Conservation (phyloP, 805 yeast genomes). For the Yarrowia yakushimensis region DNA sequence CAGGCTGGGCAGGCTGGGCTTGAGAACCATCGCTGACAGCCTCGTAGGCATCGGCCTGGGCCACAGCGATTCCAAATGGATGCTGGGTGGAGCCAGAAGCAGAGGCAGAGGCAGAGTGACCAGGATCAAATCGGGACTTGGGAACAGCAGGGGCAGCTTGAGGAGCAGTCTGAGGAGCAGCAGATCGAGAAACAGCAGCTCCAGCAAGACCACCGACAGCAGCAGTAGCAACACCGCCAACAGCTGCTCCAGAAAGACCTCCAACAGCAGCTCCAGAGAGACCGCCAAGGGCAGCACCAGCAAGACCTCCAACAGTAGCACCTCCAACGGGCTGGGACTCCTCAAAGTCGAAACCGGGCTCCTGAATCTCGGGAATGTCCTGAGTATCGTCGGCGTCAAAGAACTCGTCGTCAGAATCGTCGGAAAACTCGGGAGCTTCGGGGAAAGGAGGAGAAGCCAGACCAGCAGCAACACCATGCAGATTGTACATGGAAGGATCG, state of each 20-base stretch:
- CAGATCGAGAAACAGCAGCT: conserved; percentile 5
- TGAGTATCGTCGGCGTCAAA: conserved; percentile 37
- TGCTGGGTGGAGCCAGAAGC: background rate
- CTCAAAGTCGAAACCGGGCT: conserved; percentile 12
- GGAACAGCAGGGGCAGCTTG: background rate
- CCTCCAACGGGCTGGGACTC: background rate
- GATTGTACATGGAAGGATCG: conserved; percentile 7
- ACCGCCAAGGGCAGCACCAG: background rate
- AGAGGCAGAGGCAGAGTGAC: background rate
- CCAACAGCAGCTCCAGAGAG: background rate
- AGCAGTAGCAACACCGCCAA: too few species aligned
- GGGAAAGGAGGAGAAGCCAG: conserved; percentile 37
- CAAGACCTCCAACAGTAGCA: background rate
- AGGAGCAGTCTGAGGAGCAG: background rate
- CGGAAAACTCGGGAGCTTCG: conserved; percentile 32
- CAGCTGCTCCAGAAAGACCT: background rate
- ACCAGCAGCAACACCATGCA: background rate
- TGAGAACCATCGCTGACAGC: background rate
- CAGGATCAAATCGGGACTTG: conserved; percentile 16
- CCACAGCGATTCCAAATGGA: conserved; percentile 5
- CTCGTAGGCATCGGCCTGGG: conserved; percentile 15
- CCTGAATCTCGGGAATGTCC: conserved; percentile 16
- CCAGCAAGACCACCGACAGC: background rate
- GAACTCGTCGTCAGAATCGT: conserved; percentile 39
- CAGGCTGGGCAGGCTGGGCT: conserved; percentile 13